Conservation (phyloP, 345 rosid species). For the Pugionium cornutum region DNA sequence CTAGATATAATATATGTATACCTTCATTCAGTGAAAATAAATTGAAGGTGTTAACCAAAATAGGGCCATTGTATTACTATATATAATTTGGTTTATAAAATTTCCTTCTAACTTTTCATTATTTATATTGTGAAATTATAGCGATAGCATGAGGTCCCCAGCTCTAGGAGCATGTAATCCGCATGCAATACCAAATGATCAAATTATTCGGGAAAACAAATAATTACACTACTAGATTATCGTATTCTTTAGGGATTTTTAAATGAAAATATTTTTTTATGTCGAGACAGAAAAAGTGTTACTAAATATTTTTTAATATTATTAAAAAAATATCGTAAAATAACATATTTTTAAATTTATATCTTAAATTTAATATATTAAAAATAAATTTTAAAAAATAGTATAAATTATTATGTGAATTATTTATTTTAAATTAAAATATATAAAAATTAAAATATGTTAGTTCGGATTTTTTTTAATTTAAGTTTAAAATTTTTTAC, state of each 20-base stretch:
- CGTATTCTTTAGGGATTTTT: constrained; percentile 7
- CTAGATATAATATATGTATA: too few species aligned
- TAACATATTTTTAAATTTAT: too few species aligned
- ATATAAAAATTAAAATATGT: too few species aligned
- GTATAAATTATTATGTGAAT: too few species aligned
- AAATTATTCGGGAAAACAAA: constrained; percentile 21
- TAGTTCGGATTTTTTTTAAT: too few species aligned
- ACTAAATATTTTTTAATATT: neutral
- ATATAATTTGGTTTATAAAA: neutral
- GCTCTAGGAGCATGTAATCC: constrained; percentile 25
- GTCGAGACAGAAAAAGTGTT: constrained; percentile 7
- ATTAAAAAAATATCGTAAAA: too few species aligned
- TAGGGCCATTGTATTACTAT: neutral
- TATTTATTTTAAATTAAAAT: too few species aligned
- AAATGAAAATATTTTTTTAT: neutral
- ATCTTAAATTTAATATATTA: too few species aligned
- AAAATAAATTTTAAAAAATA: too few species aligned
- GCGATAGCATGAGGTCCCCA: constrained; percentile 34
- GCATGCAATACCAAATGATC: constrained; percentile 37
- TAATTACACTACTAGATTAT: constrained; percentile 14
- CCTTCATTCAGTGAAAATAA: neutral
- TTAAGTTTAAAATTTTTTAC: too few species aligned
- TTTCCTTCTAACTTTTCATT: neutral
- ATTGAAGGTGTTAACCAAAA: neutral
- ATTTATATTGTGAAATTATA: neutral